phyloP scores from a whole-genome alignment of 1,284 basidiomycete species.

The Apiotrichum sp. region DNA sequence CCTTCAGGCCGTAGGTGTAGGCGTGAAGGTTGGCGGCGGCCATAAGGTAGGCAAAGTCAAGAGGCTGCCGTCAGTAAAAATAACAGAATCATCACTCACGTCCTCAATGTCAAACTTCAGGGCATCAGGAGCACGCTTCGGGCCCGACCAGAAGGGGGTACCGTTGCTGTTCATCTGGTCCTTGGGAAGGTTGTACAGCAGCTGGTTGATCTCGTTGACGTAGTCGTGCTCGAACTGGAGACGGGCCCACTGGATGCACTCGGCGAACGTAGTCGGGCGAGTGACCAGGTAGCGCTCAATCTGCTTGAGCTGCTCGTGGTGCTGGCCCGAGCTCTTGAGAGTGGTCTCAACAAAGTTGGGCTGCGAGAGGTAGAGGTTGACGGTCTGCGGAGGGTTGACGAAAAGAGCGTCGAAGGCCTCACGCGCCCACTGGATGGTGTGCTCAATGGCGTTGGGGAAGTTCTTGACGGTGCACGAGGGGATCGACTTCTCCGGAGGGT shows the following conservation, averaged over 20 bases:
- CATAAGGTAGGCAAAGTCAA: slow-evolving; percentile 84
- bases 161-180: slow-evolving; percentile 84
- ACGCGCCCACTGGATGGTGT: slow-evolving; percentile 99
- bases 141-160: slow-evolving; percentile 94
- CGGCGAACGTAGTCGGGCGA: slow-evolving; percentile 91
- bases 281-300: slow-evolving; percentile 86
- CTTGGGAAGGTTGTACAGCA: slow-evolving; percentile 89
- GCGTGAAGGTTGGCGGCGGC: slow-evolving; percentile 95
- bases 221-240: slow-evolving; percentile 94
- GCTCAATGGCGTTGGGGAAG: slow-evolving; percentile 97
- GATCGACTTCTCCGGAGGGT: slow-evolving; percentile 97
- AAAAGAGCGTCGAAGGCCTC: slow-evolving; percentile 90
- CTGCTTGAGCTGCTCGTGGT: slow-evolving; percentile 83
- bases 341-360: slow-evolving; percentile 91
- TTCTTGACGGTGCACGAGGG: slow-evolving; percentile 99
- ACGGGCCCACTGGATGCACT: slow-evolving; percentile 96
- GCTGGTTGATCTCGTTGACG: slow-evolving; percentile 86
- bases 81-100: slow-evolving; percentile 52
- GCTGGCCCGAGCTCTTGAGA: slow-evolving; percentile 82
- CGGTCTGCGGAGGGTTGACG: slow-evolving; percentile 87
- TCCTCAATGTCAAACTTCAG: slow-evolving; percentile 79
- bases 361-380: slow-evolving; percentile 95
- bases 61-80: slow-evolving; percentile 53
- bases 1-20: slow-evolving; percentile 95
- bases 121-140: slow-evolving; percentile 93